Percentiles rank a stretch among this genome's conserved stretches.
Evolutionary conservation across 140 eudicot genomes (phyloP).

Genomic region (Senecio squalidus): DNA sequence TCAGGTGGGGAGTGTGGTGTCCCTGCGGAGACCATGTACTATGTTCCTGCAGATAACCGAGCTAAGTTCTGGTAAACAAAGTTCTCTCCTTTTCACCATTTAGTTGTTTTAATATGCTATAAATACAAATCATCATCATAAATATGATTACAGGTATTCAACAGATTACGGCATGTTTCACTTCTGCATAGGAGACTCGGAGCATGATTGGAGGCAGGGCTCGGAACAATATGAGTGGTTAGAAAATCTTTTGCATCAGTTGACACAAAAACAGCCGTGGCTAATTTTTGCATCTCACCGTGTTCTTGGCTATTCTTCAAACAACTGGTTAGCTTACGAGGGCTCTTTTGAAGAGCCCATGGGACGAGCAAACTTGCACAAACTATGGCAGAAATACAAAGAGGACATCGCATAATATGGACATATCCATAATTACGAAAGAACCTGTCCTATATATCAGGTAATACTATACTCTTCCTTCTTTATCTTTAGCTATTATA

Average conservation of each 20-base stretch:
- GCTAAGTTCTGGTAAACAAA: constrained; percentile 64
- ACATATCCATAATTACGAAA: no score
- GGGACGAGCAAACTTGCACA: no score
- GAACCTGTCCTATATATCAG: constrained; percentile 49
- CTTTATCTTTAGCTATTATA: background rate
- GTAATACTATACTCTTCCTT: constrained; percentile 7
- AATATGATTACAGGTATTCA: constrained; percentile 46
- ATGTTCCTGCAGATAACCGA: constrained; percentile 77
- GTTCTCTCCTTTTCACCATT: background rate
- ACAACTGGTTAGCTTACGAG: constrained; percentile 39
- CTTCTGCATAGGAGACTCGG: constrained; percentile 75
- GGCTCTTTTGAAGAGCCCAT: constrained; percentile 83
- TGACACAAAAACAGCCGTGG: constrained; percentile 77
- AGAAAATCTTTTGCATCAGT: constrained; percentile 71
- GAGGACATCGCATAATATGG: constrained; percentile 68
- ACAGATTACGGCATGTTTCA: constrained; percentile 83
- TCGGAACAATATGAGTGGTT: constrained; percentile 71
- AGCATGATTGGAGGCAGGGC: constrained; percentile 88
- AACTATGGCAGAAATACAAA: constrained; percentile 85
- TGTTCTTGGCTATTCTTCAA: no score
- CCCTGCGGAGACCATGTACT: no score
- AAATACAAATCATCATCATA: background rate
- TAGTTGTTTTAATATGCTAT: background rate
- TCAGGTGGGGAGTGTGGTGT: no score
- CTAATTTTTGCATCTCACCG: constrained; percentile 68